Conservation (phyloP, 352 stramenopile species). For the Globisporangium canariense region DNA sequence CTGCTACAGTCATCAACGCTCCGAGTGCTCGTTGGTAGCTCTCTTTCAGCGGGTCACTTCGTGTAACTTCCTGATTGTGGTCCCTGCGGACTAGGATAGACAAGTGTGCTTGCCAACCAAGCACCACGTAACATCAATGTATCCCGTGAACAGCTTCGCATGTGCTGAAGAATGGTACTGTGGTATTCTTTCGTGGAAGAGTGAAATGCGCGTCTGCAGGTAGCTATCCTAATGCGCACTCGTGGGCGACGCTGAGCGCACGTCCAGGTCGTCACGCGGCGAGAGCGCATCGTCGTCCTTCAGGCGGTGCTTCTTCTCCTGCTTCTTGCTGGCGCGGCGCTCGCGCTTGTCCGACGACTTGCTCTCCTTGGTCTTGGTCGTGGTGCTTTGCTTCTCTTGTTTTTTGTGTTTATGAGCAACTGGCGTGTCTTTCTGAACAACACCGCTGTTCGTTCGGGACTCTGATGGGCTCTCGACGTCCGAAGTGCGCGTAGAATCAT, state of each 20-base stretch:
- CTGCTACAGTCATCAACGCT: not conserved
- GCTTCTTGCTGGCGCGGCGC: slow-evolving; percentile 18
- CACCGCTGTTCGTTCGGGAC: slow-evolving; percentile 11
- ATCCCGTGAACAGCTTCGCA: not conserved
- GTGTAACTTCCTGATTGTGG: not conserved
- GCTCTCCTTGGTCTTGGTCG: not conserved
- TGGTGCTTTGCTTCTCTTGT: not conserved
- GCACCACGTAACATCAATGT: not conserved
- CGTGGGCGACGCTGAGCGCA: slow-evolving; percentile 11
- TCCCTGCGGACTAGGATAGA: not conserved
- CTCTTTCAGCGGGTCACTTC: no score
- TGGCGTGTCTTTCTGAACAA: not conserved
- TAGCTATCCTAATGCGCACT: slow-evolving; percentile 4
- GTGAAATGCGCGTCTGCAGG: not conserved
- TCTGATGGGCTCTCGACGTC: not conserved
- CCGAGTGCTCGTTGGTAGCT: no score
- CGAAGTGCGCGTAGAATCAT: not conserved
- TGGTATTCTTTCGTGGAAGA: not conserved
- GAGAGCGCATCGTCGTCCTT: not conserved
- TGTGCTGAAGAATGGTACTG: not conserved
- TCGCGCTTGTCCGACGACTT: slow-evolving; percentile 16
- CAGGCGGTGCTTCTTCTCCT: slow-evolving; percentile 16
- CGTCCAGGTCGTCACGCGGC: not conserved
- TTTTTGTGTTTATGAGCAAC: not conserved
- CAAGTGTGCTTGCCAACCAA: not conserved